Evolutionary conservation across 768 basidiomycete genomes (phyloP), one percentile per base, ranked within the genome.

Genomic region (Ephemerocybe angulata): DNA sequence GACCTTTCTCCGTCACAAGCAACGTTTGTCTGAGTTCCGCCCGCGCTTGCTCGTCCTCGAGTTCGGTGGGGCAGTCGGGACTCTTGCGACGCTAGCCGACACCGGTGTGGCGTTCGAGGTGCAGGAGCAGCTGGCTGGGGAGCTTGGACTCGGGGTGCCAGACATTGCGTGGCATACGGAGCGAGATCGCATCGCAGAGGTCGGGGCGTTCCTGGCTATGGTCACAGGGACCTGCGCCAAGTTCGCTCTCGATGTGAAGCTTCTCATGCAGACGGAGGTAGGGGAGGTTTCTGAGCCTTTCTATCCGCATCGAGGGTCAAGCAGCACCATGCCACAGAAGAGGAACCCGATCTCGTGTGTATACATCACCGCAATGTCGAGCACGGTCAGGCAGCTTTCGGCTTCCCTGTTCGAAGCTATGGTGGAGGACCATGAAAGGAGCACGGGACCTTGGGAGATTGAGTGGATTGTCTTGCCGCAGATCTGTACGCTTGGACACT

Each of bases 241-340:
- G 60, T 73, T 79, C 33, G 74, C 75, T 4, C 61, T 69, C 24
- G 76, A 79, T 55, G 64, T 76, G 24, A 77, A 79, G 55, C 65
- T 79, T 22, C 63, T 78, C 25, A 78, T 74, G 75, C 77, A 79
- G 59, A 77, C 75, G 0, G 77, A 79, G 59, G 71, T 79, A 1
- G 74, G 59, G 3, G 77, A 78, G 46, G 63, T 77, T 24, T 75
- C 73, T 3, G 76, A 79, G 56, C 76, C 76, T 2, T 79, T 71
- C 48, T 65, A 73, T 29, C 62, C 70, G 11, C 70, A 78, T 43
- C 73, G 75, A 19, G 76, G 76, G 0, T 77, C 74, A 7, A 79
- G 76, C 55, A 76, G 73, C 56, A 78, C 77, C 15, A 79, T 79
- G 77, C 77, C 75, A 19, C 77, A 79, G 56, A 79, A 79, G 50